Evolutionary conservation across 139 green algal genomes (phyloP), one percentile per base, ranked within the genome.

Genomic region (Zygnema cylindricum): DNA sequence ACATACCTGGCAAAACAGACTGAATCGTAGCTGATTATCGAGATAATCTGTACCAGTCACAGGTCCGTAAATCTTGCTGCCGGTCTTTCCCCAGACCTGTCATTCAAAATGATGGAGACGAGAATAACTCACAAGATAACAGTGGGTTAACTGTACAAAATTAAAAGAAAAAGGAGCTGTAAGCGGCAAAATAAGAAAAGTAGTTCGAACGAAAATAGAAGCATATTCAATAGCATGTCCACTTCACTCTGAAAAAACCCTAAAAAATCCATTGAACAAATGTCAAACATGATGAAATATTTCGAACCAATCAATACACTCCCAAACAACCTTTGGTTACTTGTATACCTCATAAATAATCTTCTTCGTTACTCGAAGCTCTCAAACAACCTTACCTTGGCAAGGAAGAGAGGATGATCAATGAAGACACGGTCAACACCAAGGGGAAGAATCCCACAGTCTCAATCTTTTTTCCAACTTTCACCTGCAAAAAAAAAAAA

Each of bases 391-490:
- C 75, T 84, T 84, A 84, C 94, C 95, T 98, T 98, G 85, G 96
- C 95, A 82, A 99, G 92, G 94, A 99, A 99, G 71, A 91, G 94
- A 32, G 96, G 95, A 89, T 98, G 95, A 92, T 99, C 97, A 0
- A 99, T 90, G 92, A 97, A 99, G 22, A 99, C 96, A 76, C 97
- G 95, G 93, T 99, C 96, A 75, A 99, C 97, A 40, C 97, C 97
- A 69, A 94, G 94, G 99, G 97, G 94, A 99, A 99, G 93, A 95
- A 99, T n/a, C 97, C 93, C 1, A 99, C 96, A 1, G 63, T 92
- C 42, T 92, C 88, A 30, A 81, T 79, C 23, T 78, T 78, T 22
- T 86, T 77, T 33, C 88, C 88, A 1, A 92, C 84, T 33, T 91
- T 86, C 30, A 92, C 69, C 88, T 92, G 88, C 71, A 16, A 3